Percentiles rank a stretch among this genome's conserved stretches.
These are phyloP conservation scores for Fusarium equiseti DNA, from an alignment of 2,329 filamentous ascomycete genomes.

Conservation along the genomic window DNA sequence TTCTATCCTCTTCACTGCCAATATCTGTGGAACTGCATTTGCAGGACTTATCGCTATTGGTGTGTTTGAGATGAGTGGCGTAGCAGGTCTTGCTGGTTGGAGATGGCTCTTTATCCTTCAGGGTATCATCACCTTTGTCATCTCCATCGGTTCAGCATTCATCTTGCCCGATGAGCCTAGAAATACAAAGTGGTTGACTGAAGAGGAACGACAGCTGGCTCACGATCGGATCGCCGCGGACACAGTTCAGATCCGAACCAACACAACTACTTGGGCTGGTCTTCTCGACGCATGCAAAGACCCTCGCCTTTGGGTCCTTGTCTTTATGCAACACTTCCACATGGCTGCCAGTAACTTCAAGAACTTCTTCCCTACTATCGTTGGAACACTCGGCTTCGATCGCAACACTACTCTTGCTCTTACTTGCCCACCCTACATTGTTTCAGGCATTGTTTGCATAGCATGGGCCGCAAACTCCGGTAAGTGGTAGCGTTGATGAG, in stretches of 20 bases:
- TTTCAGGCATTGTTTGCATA: conserved; percentile 51
- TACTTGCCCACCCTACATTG: conserved; percentile 62
- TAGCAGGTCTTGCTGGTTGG: conserved; percentile 46
- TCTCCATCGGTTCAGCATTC: conserved; percentile 49
- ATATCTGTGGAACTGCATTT: conserved; percentile 53
- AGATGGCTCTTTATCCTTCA: conserved; percentile 52
- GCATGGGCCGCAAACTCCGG: conserved; percentile 38
- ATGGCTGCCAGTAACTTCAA: conserved; percentile 47
- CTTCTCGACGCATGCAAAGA: conserved; percentile 57
- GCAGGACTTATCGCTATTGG: conserved; percentile 59
- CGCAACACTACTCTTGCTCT: conserved; percentile 62
- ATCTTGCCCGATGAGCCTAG: conserved; percentile 54
- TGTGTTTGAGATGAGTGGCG: conserved; percentile 51
- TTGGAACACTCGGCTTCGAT: conserved; percentile 60
- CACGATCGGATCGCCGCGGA: conserved; percentile 53
- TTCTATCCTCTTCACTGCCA: conserved; percentile 59
- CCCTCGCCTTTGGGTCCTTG: conserved; percentile 46
- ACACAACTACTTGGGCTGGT: conserved; percentile 54
- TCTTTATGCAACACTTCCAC: conserved; percentile 29
- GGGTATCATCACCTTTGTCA: conserved; percentile 40
- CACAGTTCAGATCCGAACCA: conserved; percentile 53
- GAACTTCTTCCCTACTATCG: conserved; percentile 52
- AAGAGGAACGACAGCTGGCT: conserved; percentile 57
- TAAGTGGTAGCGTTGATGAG: neutral
- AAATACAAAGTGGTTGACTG: conserved; percentile 54